Evolutionary conservation across 1,139 yeast genomes (phyloP).

Genomic region (Hemisphaericaspora subhashii): DNA sequence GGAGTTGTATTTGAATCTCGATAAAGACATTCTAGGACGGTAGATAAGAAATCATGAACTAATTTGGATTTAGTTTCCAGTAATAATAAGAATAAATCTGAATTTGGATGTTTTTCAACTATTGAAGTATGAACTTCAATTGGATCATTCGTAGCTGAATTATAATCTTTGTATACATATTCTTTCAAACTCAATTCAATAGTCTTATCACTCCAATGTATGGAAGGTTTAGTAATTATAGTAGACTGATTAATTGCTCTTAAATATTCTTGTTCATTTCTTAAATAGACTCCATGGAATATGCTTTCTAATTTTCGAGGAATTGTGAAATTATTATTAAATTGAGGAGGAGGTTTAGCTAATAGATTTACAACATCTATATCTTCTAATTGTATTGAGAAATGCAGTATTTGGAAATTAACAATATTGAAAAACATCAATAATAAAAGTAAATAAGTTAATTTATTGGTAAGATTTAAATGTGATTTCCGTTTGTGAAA

Average conservation of each 20-base stretch:
- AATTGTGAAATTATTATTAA: slow-evolving; percentile 5
- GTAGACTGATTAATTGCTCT: slow-evolving; percentile 17
- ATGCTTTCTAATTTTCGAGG: slow-evolving; percentile 12
- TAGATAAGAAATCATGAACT: slow-evolving; percentile 4
- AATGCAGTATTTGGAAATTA: slow-evolving; percentile 9
- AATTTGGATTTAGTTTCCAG: not conserved
- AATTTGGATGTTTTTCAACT: not conserved
- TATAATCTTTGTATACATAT: slow-evolving; percentile 6
- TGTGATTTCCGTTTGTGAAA: not conserved
- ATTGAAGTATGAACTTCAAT: slow-evolving; percentile 8
- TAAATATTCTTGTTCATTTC: slow-evolving; percentile 23
- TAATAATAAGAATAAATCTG: not conserved
- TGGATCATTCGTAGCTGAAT: slow-evolving; percentile 10
- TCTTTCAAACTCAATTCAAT: slow-evolving; percentile 15
- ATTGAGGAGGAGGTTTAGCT: slow-evolving; percentile 3
- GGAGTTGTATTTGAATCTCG: not conserved
- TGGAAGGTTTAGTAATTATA: slow-evolving; percentile 20
- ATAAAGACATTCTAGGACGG: slow-evolving; percentile 8
- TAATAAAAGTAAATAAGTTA: slow-evolving; percentile 10
- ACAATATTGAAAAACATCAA: slow-evolving; percentile 10
- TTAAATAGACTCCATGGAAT: slow-evolving; percentile 21
- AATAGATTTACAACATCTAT: slow-evolving; percentile 20
- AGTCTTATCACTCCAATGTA: slow-evolving; percentile 13
- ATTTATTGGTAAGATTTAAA: not conserved
- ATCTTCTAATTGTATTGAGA: slow-evolving; percentile 8